Conservation (phyloP, 225 moss, liverwort and hornwort species). For the Sphagnum contortum region DNA sequence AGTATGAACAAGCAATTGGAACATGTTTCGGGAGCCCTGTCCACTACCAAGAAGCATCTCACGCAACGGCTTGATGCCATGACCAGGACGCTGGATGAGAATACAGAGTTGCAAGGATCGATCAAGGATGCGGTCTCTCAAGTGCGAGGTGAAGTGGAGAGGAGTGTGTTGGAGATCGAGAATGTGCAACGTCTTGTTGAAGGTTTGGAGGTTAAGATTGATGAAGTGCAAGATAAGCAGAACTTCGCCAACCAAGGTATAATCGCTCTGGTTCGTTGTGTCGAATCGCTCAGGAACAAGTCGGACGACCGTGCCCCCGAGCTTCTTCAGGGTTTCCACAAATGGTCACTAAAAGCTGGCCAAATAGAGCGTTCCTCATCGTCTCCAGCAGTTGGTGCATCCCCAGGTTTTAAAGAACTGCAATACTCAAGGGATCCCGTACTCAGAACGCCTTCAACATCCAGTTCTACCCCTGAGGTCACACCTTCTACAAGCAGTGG, state of each 20-base stretch:
- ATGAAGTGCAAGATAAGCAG: constrained; percentile 58
- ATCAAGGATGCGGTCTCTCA: constrained; percentile 60
- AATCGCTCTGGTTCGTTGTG: constrained; percentile 51
- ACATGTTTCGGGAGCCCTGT: constrained; percentile 50
- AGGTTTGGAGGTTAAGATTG: constrained; percentile 63
- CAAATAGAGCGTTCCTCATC: constrained; percentile 15
- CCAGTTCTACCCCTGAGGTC: no score
- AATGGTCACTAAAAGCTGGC: constrained; percentile 26
- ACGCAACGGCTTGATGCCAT: constrained; percentile 54
- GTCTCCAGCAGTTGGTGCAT: constrained; percentile 9
- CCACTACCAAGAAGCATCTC: constrained; percentile 56
- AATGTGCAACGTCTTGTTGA: constrained; percentile 52
- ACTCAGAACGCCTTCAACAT: no score
- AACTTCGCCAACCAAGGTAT: constrained; percentile 65
- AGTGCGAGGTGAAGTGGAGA: constrained; percentile 39
- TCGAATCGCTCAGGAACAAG: constrained; percentile 26
- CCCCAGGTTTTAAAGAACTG: constrained; percentile 27
- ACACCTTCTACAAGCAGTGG: no score
- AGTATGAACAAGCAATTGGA: constrained; percentile 60
- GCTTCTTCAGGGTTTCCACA: constrained; percentile 39
- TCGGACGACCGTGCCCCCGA: constrained; percentile 26
- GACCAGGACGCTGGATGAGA: constrained; percentile 45
- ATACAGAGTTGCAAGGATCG: constrained; percentile 31
- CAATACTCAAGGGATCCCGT: constrained; percentile 10
- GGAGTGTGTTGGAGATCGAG: constrained; percentile 55